These are phyloP conservation scores for Anaeromyces robustus DNA, from an alignment of 192 early-diverging fungal species.

Conservation along the genomic window DNA sequence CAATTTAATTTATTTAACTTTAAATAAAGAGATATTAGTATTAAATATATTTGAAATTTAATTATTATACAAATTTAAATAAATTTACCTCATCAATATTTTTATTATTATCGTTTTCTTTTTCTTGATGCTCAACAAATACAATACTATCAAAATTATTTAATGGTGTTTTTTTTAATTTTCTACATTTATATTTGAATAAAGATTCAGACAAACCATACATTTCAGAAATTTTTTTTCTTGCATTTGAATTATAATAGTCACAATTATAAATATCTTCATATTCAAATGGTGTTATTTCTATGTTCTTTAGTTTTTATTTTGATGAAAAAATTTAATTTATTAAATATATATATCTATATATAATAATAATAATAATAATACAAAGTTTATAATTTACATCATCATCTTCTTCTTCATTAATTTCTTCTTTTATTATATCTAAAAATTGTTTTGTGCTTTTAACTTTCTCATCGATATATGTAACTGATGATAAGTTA, in stretches of 20 bases:
- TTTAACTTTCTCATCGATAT: background rate
- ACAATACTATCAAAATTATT: background rate
- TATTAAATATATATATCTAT: too few species aligned
- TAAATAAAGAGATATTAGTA: too few species aligned
- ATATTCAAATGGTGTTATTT: background rate
- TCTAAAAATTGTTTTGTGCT: background rate
- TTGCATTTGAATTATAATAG: constrained; percentile 26
- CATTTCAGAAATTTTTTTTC: constrained; percentile 12
- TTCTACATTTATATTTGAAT: constrained; percentile 8
- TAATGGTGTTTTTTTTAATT: background rate
- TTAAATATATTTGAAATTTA: too few species aligned
- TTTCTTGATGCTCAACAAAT: constrained; percentile 11
- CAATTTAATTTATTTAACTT: constrained; percentile 9
- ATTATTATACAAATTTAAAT: too few species aligned
- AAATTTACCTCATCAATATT: background rate
- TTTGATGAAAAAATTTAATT: too few species aligned
- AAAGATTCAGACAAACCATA: constrained; percentile 21
- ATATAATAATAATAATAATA: too few species aligned
- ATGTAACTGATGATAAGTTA: background rate
- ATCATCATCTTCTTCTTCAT: background rate
- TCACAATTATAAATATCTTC: constrained; percentile 29
- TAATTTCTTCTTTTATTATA: background rate
- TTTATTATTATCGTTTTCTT: constrained; percentile 9
- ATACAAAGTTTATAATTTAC: too few species aligned
- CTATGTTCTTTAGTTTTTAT: background rate